These are phyloP conservation scores for Schwanniomyces pseudopolymorphus DNA, from an alignment of 805 yeast species.

Conservation along the genomic window DNA sequence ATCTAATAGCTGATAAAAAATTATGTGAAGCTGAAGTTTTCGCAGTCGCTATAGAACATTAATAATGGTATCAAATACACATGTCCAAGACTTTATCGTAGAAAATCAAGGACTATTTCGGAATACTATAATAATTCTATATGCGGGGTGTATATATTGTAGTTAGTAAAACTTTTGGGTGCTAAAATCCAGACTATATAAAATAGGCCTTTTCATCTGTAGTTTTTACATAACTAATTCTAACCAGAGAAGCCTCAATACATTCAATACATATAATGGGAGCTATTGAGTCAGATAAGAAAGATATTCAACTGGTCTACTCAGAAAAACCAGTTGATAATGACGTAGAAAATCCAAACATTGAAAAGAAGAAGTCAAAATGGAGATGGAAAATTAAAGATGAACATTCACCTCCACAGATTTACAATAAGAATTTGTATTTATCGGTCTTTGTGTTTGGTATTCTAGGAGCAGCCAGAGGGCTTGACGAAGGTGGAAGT, in stretches of 20 bases:
- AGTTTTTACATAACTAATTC: background rate
- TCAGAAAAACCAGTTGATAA: background rate
- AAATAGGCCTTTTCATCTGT: no score
- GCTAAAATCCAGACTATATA: background rate
- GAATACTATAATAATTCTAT: background rate
- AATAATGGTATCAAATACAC: no score
- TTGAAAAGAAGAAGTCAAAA: background rate
- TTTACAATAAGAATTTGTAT: constrained; percentile 47
- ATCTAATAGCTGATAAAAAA: background rate
- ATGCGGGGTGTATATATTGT: background rate
- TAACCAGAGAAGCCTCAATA: background rate
- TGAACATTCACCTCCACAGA: constrained; percentile 41
- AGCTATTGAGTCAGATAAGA: background rate
- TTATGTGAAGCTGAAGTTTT: background rate
- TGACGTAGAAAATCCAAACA: background rate
- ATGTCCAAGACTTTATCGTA: background rate
- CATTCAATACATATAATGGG: no score
- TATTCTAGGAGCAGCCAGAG: constrained; percentile 55
- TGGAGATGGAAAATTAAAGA: constrained; percentile 13
- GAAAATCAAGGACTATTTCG: background rate
- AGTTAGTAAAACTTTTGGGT: background rate
- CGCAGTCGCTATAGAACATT: background rate
- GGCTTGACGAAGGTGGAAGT: constrained; percentile 54
- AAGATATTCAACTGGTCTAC: background rate
- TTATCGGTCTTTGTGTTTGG: constrained; percentile 51